A percentile compares a stretch with the other conserved stretches of the same genome.
Evolutionary conservation across 2,329 filamentous ascomycete species (phyloP).

Genomic region (Blastomyces gilchristii): DNA sequence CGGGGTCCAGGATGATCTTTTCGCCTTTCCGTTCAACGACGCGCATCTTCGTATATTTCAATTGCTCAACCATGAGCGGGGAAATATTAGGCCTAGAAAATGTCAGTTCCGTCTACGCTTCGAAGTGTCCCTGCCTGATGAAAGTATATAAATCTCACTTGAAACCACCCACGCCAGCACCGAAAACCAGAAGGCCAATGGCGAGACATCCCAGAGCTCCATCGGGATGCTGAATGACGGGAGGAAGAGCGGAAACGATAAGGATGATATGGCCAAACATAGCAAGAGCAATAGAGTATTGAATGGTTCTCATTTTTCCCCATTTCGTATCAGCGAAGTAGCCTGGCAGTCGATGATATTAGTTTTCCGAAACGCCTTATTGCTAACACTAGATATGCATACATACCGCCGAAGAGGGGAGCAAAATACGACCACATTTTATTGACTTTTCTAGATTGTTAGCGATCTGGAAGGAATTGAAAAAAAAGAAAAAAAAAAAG

Average conservation of each 20-base stretch:
- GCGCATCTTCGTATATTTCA: slow-evolving; percentile 47
- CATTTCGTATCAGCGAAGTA: slow-evolving; percentile 57
- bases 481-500: too few relatives aligned
- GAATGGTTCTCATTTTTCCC: slow-evolving; percentile 60
- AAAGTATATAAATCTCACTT: slow-evolving; percentile 39
- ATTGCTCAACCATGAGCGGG: slow-evolving; percentile 61
- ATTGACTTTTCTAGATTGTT: slow-evolving; percentile 34
- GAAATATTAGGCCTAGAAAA: slow-evolving; percentile 54
- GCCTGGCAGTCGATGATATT: slow-evolving; percentile 13
- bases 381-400: neutral
- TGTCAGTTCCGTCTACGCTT: neutral
- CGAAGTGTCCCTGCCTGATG: neutral
- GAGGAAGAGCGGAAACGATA: slow-evolving; percentile 54
- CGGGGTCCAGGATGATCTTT: slow-evolving; percentile 7
- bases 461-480: neutral
- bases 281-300: slow-evolving; percentile 53
- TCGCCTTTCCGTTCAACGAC: slow-evolving; percentile 40
- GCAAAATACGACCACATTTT: slow-evolving; percentile 53
- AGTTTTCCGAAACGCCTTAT: neutral
- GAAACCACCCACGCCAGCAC: slow-evolving; percentile 68
- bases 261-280: slow-evolving; percentile 58
- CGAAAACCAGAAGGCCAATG: slow-evolving; percentile 55
- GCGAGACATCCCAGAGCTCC: slow-evolving; percentile 54
- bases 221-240: slow-evolving; percentile 48
- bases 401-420: slow-evolving; percentile 42